Percentiles rank a stretch among this genome's conserved stretches.
These are phyloP conservation scores for Elymus sibiricus DNA, from an alignment of 176 grass and related monocot species.

Conservation along the genomic window DNA sequence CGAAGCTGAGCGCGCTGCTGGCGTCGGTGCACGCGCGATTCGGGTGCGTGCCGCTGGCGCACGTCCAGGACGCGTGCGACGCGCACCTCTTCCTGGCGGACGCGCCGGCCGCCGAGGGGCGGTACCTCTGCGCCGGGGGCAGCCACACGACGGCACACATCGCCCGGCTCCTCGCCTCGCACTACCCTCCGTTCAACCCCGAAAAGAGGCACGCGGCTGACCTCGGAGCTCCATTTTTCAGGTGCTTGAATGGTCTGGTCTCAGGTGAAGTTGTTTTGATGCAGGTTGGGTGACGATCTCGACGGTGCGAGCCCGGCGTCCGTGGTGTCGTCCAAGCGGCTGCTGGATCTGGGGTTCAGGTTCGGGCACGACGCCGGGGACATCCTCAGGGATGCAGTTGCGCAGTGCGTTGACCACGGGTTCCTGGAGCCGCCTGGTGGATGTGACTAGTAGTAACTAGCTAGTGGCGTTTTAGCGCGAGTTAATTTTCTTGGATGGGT, in stretches of 20 bases:
- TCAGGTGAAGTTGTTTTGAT: too few relatives aligned
- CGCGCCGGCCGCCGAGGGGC: conserved; percentile 31
- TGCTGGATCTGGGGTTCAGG: conserved; percentile 63
- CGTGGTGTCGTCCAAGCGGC: conserved; percentile 51
- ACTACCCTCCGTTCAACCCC: conserved; percentile 21
- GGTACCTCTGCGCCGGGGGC: conserved; percentile 51
- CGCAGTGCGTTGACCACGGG: conserved; percentile 34
- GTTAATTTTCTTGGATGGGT: background rate
- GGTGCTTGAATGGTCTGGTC: background rate
- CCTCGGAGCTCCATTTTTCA: background rate
- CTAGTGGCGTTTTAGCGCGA: background rate
- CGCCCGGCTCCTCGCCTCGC: conserved; percentile 34
- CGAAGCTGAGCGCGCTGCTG: conserved; percentile 50
- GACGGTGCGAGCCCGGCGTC: conserved; percentile 17
- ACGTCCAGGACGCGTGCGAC: conserved; percentile 77
- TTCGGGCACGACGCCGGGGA: conserved; percentile 38
- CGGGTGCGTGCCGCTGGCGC: conserved; percentile 69
- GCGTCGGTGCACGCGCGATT: conserved; percentile 65
- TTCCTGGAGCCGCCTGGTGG: conserved; percentile 20
- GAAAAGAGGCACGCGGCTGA: conserved; percentile 14
- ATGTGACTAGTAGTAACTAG: background rate
- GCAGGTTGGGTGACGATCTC: conserved; percentile 40
- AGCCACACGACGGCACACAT: conserved; percentile 36
- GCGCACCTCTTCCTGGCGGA: conserved; percentile 78
- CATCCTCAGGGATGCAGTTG: conserved; percentile 44